A percentile compares a stretch with the other conserved stretches of the same genome.
phyloP scores from a whole-genome alignment of 2,329 filamentous ascomycete species.

The Microcyclospora tardicrescens region DNA sequence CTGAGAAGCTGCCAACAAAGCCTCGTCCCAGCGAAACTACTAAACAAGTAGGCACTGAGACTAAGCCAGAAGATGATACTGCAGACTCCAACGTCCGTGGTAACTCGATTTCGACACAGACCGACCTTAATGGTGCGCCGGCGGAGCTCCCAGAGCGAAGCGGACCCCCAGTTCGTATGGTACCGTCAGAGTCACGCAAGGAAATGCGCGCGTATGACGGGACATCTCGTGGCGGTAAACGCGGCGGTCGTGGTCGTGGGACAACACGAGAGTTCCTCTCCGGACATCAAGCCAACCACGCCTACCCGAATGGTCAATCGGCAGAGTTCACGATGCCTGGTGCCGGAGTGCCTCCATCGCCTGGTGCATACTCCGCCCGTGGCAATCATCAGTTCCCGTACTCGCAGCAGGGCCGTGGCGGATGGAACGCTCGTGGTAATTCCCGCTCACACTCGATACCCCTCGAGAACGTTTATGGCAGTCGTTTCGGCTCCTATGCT shows the following conservation, averaged over 20 bases:
- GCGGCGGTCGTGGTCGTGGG: conserved; percentile 21
- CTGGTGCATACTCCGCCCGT: conserved; percentile 16
- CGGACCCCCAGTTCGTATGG: conserved; percentile 2
- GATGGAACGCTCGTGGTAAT: conserved; percentile 32
- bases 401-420: conserved; percentile 26
- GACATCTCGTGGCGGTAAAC: conserved; percentile 15
- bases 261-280: conserved; percentile 20
- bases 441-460: conserved; percentile 51
- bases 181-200: conserved; percentile 11
- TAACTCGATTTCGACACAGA: no score
- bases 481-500: conserved; percentile 16
- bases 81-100: no score
- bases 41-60: no score
- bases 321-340: conserved; percentile 13
- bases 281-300: conserved; percentile 13
- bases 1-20: no score
- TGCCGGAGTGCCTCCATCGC: conserved; percentile 15
- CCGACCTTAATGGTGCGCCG: no score
- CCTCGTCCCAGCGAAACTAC: no score
- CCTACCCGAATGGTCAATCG: conserved; percentile 10
- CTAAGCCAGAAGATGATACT: no score
- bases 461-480: conserved; percentile 38
- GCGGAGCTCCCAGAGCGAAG: no score
- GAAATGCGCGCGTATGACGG: conserved; percentile 9
- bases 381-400: conserved; percentile 16